Conservation (phyloP, 2,329 filamentous ascomycete species). For the Sarocladium strictum region DNA sequence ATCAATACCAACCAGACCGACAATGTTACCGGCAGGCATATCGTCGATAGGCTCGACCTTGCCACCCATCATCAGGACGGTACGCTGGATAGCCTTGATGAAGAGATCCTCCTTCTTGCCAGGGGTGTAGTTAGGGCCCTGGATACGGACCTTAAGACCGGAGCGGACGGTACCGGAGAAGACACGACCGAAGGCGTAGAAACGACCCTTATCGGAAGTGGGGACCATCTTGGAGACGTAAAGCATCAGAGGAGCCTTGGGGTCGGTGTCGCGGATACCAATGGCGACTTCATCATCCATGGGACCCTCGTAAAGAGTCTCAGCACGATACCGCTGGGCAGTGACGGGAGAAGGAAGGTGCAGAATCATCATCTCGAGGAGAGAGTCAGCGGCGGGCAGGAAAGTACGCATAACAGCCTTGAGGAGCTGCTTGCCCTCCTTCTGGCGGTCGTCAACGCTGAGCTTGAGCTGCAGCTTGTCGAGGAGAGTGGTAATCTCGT, state of each 20-base stretch:
- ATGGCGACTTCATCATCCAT: conserved; percentile 86
- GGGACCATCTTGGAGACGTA: conserved; percentile 99
- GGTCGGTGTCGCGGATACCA: conserved; percentile 96
- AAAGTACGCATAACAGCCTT: conserved; percentile 99
- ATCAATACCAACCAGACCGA: conserved; percentile 98
- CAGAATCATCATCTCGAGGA: conserved; percentile 99
- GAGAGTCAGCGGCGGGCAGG: conserved; percentile 94
- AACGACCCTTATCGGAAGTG: conserved; percentile 98
- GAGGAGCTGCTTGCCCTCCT: conserved; percentile 95
- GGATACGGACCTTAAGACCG: conserved; percentile 99
- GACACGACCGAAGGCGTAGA: conserved; percentile 99
- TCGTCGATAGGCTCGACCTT: conserved; percentile 98
- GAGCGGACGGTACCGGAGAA: conserved; percentile 97
- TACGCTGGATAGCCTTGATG: conserved; percentile 99
- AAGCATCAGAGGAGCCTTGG: conserved; percentile 97
- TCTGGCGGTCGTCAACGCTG: conserved; percentile 74
- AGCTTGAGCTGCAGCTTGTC: conserved; percentile 97
- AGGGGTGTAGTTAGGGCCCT: conserved; percentile 97
- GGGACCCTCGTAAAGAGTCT: conserved; percentile 98
- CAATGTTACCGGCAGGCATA: conserved; percentile 99
- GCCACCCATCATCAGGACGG: conserved; percentile 99
- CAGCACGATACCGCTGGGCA: conserved; percentile 94
- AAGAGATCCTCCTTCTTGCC: conserved; percentile 99
- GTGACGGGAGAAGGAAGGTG: conserved; percentile 94
- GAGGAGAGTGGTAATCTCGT: conserved; percentile 76